Conservation (phyloP, 2,329 filamentous ascomycete genomes). For the Exophiala viscosa region DNA sequence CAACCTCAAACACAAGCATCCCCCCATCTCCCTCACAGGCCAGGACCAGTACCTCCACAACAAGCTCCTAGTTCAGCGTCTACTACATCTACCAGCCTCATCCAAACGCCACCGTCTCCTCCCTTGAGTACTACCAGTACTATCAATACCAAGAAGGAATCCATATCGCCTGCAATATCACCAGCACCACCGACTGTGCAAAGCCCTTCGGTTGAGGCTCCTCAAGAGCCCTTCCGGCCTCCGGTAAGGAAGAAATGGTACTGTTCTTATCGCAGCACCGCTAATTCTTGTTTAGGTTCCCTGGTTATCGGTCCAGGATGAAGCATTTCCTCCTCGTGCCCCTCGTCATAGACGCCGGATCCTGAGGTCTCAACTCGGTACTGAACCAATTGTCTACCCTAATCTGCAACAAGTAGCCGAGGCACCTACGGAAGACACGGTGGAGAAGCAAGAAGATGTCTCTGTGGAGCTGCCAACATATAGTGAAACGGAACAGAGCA, state of each 20-base stretch:
- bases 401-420: conserved; percentile 38
- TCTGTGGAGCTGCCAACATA: not conserved
- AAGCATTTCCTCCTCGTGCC: conserved; percentile 52
- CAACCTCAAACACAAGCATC: conserved; percentile 25
- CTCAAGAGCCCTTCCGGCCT: conserved; percentile 48
- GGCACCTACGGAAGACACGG: conserved; percentile 28
- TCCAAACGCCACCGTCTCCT: conserved; percentile 29
- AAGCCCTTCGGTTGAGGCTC: conserved; percentile 18
- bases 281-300: conserved; percentile 45
- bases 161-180: conserved; percentile 24
- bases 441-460: conserved; percentile 18
- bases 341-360: conserved; percentile 45
- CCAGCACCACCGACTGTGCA: conserved; percentile 33
- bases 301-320: conserved; percentile 57
- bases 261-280: conserved; percentile 1
- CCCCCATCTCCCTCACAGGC: conserved; percentile 20
- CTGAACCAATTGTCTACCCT: conserved; percentile 48
- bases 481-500: conserved; percentile 7
- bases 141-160: conserved; percentile 26
- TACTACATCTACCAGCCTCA: conserved; percentile 36
- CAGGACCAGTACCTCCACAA: conserved; percentile 22
- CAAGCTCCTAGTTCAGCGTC: conserved; percentile 33
- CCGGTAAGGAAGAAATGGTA: conserved; percentile 36
- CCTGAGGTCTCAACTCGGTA: conserved; percentile 35
- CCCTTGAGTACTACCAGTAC: conserved; percentile 26